Evolutionary conservation across 2,329 filamentous ascomycete genomes (phyloP), one percentile per base, ranked within the genome.

Genomic region (Ceratocystis eucalypticola): DNA sequence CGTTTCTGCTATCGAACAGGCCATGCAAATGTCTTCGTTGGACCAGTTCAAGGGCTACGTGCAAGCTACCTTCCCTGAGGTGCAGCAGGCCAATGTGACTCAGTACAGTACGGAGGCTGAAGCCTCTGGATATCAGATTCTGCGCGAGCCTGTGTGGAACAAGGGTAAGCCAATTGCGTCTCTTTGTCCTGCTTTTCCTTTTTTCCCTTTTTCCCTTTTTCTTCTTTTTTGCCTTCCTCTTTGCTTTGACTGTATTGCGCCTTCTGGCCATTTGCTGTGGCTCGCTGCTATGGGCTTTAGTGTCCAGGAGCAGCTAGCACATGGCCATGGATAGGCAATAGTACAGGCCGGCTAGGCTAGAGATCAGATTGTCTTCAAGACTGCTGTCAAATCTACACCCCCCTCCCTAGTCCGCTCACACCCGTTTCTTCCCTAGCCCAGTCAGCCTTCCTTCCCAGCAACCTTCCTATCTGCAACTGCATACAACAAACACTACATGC

Each of bases 141-240:
- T 87, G 67, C 76, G 79, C 64, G 82, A 87, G 74, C 83, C 84
- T 69, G 77, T 82, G 62, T 86, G 83, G 83, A 87, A 87, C 73
- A 86, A 85, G 78, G 84, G 84, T 85, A 76, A 73, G 75, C 74
- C 20, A 55, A 7, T 17, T 25, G n/a, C 53, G n/a, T 67, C 67
- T 64, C 63, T 12, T 10, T 37, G 8, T 37, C 8, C 33, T 45
- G 57, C 30, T 53, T 62, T 15, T n/a, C 30, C 25, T 64, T 45
- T 33, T 62, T 65, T 61, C 48, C 59, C 59, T 61, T 63, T 57
- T 67, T 61, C 50, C 63, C 64, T 45, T 46, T 41, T 61, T 48
- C 33, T 62, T 45, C n/a, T 48, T 59, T 45, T 53, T 61, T 15
- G n/a, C 30, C 46, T 46, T 45, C 10, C 7, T 41, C 66, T 64